phyloP scores from a whole-genome alignment of 2,329 filamentous ascomycete genomes.

The Hymenoscyphus repandus region DNA sequence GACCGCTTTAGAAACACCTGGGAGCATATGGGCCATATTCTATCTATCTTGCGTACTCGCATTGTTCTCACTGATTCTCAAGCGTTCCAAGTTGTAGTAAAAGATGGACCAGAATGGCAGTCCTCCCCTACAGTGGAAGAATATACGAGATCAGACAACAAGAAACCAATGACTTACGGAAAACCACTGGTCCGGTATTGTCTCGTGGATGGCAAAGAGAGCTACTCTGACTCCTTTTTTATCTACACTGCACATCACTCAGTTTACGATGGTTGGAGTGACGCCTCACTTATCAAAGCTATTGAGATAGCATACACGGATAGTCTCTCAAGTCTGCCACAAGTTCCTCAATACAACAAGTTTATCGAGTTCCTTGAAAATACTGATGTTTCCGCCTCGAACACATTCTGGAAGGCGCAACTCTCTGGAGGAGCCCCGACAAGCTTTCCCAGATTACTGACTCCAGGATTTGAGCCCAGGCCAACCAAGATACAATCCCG shows the following conservation, averaged over 20 bases:
- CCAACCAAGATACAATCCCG: not conserved
- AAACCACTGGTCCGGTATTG: not conserved
- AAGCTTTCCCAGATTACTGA: not conserved
- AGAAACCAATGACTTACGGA: not conserved
- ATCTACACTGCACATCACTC: constrained; percentile 45
- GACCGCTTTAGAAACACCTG: constrained; percentile 5
- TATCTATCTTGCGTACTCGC: constrained; percentile 14
- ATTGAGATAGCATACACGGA: not conserved
- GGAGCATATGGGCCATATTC: constrained; percentile 31
- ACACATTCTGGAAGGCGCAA: not conserved
- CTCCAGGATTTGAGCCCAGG: not conserved
- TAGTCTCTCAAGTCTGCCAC: not conserved
- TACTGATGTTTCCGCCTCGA: not conserved
- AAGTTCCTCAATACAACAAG: not conserved
- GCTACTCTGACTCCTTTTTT: not conserved
- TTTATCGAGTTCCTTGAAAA: not conserved
- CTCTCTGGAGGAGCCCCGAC: not conserved
- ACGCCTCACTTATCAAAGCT: constrained; percentile 30
- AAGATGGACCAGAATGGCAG: not conserved
- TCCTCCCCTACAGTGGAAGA: not conserved
- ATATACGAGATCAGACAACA: not conserved
- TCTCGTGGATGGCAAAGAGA: not conserved
- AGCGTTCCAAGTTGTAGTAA: constrained; percentile 20
- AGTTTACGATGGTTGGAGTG: constrained; percentile 60
- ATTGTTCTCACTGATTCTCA: constrained; percentile 18